Base-by-base conservation (phyloP, 2,329 filamentous ascomycete species). In the Pseudohalonectria lignicola region DNA sequence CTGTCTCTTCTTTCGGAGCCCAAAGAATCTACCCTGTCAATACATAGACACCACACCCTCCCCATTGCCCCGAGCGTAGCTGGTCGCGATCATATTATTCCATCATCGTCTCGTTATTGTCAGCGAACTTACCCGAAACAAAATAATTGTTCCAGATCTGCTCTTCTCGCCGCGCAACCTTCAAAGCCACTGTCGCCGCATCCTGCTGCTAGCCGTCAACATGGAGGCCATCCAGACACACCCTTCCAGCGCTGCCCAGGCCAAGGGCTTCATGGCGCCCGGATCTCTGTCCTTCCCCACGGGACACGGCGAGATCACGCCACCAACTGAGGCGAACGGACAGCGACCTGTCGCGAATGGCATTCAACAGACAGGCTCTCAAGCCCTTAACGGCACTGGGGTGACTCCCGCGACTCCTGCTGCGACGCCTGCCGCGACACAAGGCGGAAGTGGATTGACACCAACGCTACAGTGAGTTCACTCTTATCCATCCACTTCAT, bases 211-310 rank as follows among this genome's bases (percentile, higher is more conserved):
- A n/a, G n/a, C n/a, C n/a, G n/a, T 39, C 43, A 78, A 63, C 59
- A 94, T 94, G 86, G 86, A 94, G 60, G 76, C 79, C 53, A 82
- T 94, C 53, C 87, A 86, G 55, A 92, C 90, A 50, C 92, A 96
- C 58, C 92, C 92, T 35, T 75, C 82, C 48, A 96, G 79, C 59
- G 88, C 90, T 53, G 77, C 82, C 49, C 88, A 96, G 75, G 92
- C 92, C 47, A 92, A 92, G 73, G 86, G 85, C 57, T 94, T 96
- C 65, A 94, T 88, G 53, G 87, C 86, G 43, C 85, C 88, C 40
- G 84, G 86, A 47, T 94, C 87, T 51, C 73, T 96, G 50, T 94
- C 88, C 44, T 96, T 93, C 63, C 88, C 90, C 38, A 83, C 84
- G 56, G 86, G 81, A 45, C 79, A 80, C 52, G 79, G 79, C 51